Base-by-base conservation (phyloP, 768 basidiomycete species). In the Tylopilus sp. region DNA sequence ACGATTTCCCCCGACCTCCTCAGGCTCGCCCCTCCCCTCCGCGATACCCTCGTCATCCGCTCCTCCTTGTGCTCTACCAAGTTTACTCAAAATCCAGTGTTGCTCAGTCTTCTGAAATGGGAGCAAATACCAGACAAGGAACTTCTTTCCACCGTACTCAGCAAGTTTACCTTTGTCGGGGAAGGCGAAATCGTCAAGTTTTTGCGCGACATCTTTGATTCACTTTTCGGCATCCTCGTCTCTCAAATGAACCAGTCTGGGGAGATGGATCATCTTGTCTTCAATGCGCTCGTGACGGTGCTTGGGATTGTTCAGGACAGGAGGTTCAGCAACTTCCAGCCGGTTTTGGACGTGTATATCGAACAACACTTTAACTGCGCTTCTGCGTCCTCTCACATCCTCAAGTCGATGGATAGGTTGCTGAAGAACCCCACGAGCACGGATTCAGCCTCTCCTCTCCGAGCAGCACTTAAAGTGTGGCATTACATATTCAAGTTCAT, bases 131-230 rank as follows among this genome's bases (percentile, higher is more conserved):
- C 67, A 1, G 83, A 88, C 53, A 79, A 80, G 52, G 84, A 86
- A 10, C 67, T 81, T 12, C 78, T 98, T 17, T 76, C 84, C 4
- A 80, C 83, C 0, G 82, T 91, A 13, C 80, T 98, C 48, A 78
- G 80, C 56, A 85, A 90, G 69, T 92, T 98, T 68, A 86, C 87
- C 3, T 98, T 94, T 66, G 93, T 94, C 17, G 87, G 89, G 10
- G 95, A 98, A 70, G 87, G 90, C 17, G 95, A 98, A 71, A 92
- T 95, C 31, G 89, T 95, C 68, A 95, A 94, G 68, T 95, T 93
- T 69, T 77, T 93, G 19, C 83, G 88, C 24, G 85, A 92, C 63
- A 91, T 95, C 57, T 93, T 98, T 65, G 92, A 98, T 63, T 83
- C 94, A 0, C 82, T 98, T 9, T 98, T 98, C 67, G 87, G 84